Conservation (phyloP, 1,284 basidiomycete species). For the Melampsora larici-populina region DNA sequence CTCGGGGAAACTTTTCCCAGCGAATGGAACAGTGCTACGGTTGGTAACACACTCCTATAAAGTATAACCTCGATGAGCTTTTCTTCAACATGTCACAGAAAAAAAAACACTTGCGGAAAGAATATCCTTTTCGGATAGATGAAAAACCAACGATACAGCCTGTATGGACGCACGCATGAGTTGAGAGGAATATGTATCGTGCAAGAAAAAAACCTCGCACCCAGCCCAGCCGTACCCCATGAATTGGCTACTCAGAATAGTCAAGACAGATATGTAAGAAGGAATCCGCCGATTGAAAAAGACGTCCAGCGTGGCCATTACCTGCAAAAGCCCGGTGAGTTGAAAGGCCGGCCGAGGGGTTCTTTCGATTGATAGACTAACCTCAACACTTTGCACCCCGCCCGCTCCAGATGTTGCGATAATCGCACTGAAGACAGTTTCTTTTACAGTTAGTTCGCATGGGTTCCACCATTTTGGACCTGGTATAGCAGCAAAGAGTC, state of each 20-base stretch:
- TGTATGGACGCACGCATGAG: background rate
- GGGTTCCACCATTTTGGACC: constrained; percentile 42
- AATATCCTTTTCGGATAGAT: constrained; percentile 31
- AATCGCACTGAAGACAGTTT: constrained; percentile 38
- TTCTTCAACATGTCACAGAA: background rate
- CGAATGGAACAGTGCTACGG: constrained; percentile 36
- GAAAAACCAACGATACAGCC: constrained; percentile 29
- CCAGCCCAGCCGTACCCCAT: constrained; percentile 42
- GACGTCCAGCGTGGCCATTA: constrained; percentile 28
- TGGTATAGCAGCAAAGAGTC: constrained; percentile 18
- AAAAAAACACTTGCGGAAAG: constrained; percentile 17
- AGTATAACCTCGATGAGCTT: background rate
- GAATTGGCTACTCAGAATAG: constrained; percentile 29
- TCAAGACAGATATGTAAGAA: constrained; percentile 4
- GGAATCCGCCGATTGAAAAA: constrained; percentile 29
- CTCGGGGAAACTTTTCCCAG: constrained; percentile 1
- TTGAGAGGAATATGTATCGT: background rate
- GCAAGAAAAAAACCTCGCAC: background rate
- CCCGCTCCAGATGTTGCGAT: constrained; percentile 24
- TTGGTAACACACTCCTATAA: constrained; percentile 31
- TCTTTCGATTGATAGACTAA: background rate
- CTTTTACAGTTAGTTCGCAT: constrained; percentile 28
- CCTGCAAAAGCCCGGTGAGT: background rate
- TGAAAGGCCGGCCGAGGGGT: background rate
- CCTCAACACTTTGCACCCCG: constrained; percentile 24